Percentiles rank a stretch among this genome's conserved stretches.
Evolutionary conservation across 495 filamentous ascomycete species (phyloP).

Genomic region (Delitschia confertaspora): DNA sequence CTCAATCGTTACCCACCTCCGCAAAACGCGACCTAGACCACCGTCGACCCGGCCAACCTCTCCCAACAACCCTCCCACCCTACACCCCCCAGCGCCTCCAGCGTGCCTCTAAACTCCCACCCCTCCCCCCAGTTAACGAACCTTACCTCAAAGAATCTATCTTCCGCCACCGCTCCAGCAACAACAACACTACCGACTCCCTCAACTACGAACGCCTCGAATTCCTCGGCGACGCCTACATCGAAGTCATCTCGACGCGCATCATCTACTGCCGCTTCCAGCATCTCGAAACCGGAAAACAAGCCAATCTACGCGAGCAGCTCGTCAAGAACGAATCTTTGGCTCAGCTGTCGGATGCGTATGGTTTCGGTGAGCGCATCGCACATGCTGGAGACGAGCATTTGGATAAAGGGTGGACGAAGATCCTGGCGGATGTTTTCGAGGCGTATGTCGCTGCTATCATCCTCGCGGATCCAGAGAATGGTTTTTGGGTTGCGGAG

Average conservation of each 20-base stretch:
- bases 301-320: constrained; percentile 28
- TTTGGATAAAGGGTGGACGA: constrained; percentile 47
- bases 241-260: constrained; percentile 32
- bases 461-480: constrained; percentile 51
- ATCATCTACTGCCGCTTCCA: constrained; percentile 31
- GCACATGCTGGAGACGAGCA: constrained; percentile 41
- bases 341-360: constrained; percentile 51
- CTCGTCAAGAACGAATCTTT: constrained; percentile 69
- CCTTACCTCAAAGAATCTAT: constrained; percentile 48
- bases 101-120: constrained; percentile 35
- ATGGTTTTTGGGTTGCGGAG: constrained; percentile 50
- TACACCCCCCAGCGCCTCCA: constrained; percentile 10
- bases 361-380: constrained; percentile 56
- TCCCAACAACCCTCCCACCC: constrained; percentile 1
- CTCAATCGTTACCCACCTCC: neutral
- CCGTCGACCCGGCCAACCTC: constrained; percentile 1
- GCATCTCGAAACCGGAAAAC: constrained; percentile 23
- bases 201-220: constrained; percentile 32
- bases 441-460: constrained; percentile 80
- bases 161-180: constrained; percentile 49
- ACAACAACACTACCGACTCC: constrained; percentile 1
- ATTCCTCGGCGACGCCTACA: constrained; percentile 38
- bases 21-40: constrained; percentile 7
- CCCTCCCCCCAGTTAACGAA: constrained; percentile 52
- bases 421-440: constrained; percentile 74